Percentiles rank a stretch among this genome's conserved stretches.
phyloP scores from a whole-genome alignment of 495 filamentous ascomycete species.

The Opeltia flavorubescens region DNA sequence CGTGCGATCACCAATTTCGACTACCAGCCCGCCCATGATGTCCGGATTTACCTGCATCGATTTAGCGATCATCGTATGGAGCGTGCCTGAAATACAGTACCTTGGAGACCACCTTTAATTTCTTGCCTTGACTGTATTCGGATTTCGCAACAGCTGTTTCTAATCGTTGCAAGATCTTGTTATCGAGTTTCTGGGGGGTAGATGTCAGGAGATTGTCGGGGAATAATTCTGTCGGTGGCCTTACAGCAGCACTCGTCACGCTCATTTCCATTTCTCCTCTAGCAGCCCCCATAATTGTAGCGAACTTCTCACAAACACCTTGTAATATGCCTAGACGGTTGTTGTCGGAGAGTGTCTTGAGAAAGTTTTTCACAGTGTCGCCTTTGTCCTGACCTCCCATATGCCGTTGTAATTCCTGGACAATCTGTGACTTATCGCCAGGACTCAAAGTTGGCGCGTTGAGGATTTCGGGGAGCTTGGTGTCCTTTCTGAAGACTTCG shows the following conservation, averaged over 20 bases:
- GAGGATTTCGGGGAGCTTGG: slow-evolving; percentile 64
- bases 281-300: slow-evolving; percentile 69
- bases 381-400: slow-evolving; percentile 52
- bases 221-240: slow-evolving; percentile 17
- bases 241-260: slow-evolving; percentile 79
- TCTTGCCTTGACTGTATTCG: slow-evolving; percentile 80
- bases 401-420: slow-evolving; percentile 71
- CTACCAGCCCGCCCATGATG: slow-evolving; percentile 82
- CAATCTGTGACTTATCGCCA: slow-evolving; percentile 68
- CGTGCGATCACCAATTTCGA: slow-evolving; percentile 95
- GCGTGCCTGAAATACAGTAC: slow-evolving; percentile 25
- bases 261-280: slow-evolving; percentile 85
- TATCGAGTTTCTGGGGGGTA: slow-evolving; percentile 58
- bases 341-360: slow-evolving; percentile 80
- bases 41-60: slow-evolving; percentile 68
- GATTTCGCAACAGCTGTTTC: slow-evolving; percentile 85
- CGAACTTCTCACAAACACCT: slow-evolving; percentile 78
- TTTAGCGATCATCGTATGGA: slow-evolving; percentile 2
- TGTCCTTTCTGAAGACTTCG: slow-evolving; percentile 60
- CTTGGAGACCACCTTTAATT: slow-evolving; percentile 89
- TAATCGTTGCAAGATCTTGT: slow-evolving; percentile 67
- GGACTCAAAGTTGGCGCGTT: slow-evolving; percentile 61
- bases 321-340: slow-evolving; percentile 77
- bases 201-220: slow-evolving; percentile 10
- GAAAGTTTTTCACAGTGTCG: slow-evolving; percentile 86